Conservation (phyloP, 2,329 filamentous ascomycete genomes). For the Aspergillus udagawae region DNA sequence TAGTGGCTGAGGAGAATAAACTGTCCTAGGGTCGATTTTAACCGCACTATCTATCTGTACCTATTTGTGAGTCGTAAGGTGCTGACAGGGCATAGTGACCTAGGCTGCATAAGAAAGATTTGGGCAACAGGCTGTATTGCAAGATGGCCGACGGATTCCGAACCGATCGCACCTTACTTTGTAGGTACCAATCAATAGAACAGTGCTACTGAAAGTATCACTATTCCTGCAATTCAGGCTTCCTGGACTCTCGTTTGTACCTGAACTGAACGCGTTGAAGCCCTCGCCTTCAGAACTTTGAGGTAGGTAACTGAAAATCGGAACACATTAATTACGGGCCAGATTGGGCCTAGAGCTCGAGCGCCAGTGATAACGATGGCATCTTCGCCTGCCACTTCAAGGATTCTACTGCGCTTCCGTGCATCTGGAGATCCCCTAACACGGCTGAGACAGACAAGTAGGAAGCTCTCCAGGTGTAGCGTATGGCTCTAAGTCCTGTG, state of each 20-base stretch:
- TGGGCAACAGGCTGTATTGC: not conserved
- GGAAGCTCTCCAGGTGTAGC: not conserved
- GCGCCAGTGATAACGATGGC: not conserved
- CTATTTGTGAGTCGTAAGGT: not conserved
- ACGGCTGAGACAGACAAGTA: conserved; percentile 1
- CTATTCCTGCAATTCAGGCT: not conserved
- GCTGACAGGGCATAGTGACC: not conserved
- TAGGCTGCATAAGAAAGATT: not conserved
- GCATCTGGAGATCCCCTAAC: conserved; percentile 13
- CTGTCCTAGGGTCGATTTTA: not conserved
- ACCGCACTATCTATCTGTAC: not conserved
- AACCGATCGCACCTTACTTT: not conserved
- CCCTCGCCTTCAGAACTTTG: not conserved
- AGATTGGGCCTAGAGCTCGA: not conserved
- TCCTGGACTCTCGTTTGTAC: not conserved
- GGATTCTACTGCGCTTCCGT: conserved; percentile 29
- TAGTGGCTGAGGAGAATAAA: not conserved
- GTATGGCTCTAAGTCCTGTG: not conserved
- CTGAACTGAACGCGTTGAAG: not conserved
- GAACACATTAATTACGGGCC: not conserved
- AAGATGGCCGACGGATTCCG: not conserved
- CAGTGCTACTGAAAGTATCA: not conserved
- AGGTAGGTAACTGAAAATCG: not conserved
- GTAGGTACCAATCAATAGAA: not conserved
- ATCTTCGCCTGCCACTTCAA: not conserved